phyloP scores from a whole-genome alignment of 1,284 basidiomycete species.

The Fomitopsis pinicola region DNA sequence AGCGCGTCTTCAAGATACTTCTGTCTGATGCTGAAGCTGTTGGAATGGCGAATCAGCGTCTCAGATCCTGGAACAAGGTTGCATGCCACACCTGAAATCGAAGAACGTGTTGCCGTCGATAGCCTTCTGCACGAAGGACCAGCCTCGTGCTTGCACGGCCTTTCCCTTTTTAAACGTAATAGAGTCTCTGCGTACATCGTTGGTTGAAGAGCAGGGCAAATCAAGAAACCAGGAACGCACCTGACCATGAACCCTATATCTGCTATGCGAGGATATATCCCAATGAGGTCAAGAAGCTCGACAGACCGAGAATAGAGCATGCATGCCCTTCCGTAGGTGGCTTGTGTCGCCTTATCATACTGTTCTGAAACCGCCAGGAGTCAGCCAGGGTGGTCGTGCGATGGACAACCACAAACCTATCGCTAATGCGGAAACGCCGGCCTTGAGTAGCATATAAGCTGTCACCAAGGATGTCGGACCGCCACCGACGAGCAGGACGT shows the following conservation, averaged over 20 bases:
- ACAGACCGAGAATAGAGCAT: slow-evolving; percentile 3
- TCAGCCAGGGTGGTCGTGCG: neutral
- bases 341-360: neutral
- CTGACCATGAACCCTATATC: slow-evolving; percentile 2
- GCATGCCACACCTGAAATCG: neutral
- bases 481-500: slow-evolving; percentile 5
- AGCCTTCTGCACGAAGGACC: neutral
- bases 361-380: neutral
- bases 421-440: neutral
- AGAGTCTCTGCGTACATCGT: neutral
- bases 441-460: neutral
- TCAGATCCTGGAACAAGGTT: too few species aligned
- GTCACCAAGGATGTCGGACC: slow-evolving; percentile 4
- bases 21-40: neutral
- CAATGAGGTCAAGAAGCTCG: slow-evolving; percentile 3
- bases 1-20: slow-evolving; percentile 2
- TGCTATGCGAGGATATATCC: slow-evolving; percentile 3
- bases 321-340: slow-evolving; percentile 4
- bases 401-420: neutral
- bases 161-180: slow-evolving; percentile 1
- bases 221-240: neutral
- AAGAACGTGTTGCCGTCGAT: slow-evolving; percentile 5
- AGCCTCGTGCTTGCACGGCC: neutral
- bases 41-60: too few species aligned
- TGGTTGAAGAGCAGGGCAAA: neutral